A percentile compares a stretch with the other conserved stretches of the same genome.
These are phyloP conservation scores for Allium sativum DNA, from an alignment of 106 monocot genomes.

Conservation along the genomic window DNA sequence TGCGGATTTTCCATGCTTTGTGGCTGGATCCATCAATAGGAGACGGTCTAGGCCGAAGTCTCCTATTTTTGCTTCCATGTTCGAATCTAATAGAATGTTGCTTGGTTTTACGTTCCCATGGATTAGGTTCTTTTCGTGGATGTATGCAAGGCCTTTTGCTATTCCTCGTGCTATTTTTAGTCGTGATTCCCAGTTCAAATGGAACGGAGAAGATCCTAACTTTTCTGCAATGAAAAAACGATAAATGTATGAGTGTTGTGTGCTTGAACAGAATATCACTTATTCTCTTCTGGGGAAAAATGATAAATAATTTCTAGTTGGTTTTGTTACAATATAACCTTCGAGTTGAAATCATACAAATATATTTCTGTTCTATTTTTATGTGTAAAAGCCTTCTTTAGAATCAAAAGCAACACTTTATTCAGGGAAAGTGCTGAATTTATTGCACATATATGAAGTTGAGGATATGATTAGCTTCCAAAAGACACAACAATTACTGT, in stretches of 20 bases:
- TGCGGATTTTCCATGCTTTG: slow-evolving; percentile 36
- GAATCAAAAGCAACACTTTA: too few species aligned
- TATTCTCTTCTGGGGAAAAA: too few species aligned
- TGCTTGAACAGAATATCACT: too few species aligned
- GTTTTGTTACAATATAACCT: too few species aligned
- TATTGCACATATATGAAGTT: too few species aligned
- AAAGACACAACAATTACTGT: too few species aligned
- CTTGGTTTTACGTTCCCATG: slow-evolving; percentile 87
- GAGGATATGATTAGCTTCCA: too few species aligned
- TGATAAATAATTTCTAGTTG: background rate
- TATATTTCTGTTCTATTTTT: too few species aligned
- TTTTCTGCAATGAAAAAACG: slow-evolving; percentile 36
- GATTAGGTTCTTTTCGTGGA: slow-evolving; percentile 90
- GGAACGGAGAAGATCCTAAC: slow-evolving; percentile 52
- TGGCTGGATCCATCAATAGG: slow-evolving; percentile 6
- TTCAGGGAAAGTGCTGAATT: too few species aligned
- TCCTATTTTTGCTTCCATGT: slow-evolving; percentile 64
- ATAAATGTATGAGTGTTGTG: background rate
- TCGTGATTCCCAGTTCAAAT: slow-evolving; percentile 53
- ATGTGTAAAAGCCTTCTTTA: too few species aligned
- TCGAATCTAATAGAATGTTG: slow-evolving; percentile 59
- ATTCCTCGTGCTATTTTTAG: slow-evolving; percentile 71
- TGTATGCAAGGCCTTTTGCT: slow-evolving; percentile 64
- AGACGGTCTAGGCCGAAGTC: slow-evolving; percentile 84
- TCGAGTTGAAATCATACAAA: too few species aligned